Percentiles rank a stretch among this genome's conserved stretches.
phyloP scores from a whole-genome alignment of 257 asterid species.

The Henckelia pumila region DNA sequence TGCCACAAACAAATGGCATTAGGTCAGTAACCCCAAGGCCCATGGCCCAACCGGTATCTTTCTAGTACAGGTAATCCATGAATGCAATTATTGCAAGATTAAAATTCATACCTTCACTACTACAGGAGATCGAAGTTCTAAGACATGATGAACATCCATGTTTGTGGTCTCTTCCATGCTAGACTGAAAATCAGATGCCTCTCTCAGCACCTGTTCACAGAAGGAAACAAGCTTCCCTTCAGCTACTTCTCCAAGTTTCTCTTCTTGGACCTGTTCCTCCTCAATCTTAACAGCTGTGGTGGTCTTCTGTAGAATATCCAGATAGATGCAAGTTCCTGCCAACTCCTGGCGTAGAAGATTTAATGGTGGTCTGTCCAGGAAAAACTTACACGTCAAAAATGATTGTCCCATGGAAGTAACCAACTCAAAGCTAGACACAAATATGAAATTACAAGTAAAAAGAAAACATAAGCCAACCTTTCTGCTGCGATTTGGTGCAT shows the following conservation, averaged over 20 bases:
- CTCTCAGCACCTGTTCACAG: slow-evolving; percentile 86
- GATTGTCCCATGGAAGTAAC: slow-evolving; percentile 6
- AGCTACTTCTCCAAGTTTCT: slow-evolving; percentile 69
- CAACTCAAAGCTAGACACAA: slow-evolving; percentile 23
- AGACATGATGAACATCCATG: slow-evolving; percentile 88
- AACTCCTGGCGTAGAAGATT: slow-evolving; percentile 99
- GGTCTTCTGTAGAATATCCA: slow-evolving; percentile 87
- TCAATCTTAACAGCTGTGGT: slow-evolving; percentile 41
- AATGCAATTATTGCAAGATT: slow-evolving; percentile 3
- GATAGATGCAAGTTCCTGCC: slow-evolving; percentile 87
- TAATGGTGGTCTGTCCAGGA: slow-evolving; percentile 70
- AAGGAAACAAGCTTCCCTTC: slow-evolving; percentile 84
- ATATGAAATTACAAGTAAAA: slow-evolving; percentile 10
- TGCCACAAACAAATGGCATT: too few species aligned
- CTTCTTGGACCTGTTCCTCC: slow-evolving; percentile 51
- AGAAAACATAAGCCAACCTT: slow-evolving; percentile 48
- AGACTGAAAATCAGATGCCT: slow-evolving; percentile 91
- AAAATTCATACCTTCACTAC: slow-evolving; percentile 69
- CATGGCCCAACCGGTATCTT: not conserved
- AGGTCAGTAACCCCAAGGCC: too few species aligned
- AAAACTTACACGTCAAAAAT: slow-evolving; percentile 18
- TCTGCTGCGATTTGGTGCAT: slow-evolving; percentile 82
- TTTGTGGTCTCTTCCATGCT: slow-evolving; percentile 70
- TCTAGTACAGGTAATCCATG: not conserved
- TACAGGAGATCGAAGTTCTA: slow-evolving; percentile 90